These are phyloP conservation scores for Fraxinus pennsylvanica DNA, from an alignment of 257 asterid genomes.

Conservation along the genomic window DNA sequence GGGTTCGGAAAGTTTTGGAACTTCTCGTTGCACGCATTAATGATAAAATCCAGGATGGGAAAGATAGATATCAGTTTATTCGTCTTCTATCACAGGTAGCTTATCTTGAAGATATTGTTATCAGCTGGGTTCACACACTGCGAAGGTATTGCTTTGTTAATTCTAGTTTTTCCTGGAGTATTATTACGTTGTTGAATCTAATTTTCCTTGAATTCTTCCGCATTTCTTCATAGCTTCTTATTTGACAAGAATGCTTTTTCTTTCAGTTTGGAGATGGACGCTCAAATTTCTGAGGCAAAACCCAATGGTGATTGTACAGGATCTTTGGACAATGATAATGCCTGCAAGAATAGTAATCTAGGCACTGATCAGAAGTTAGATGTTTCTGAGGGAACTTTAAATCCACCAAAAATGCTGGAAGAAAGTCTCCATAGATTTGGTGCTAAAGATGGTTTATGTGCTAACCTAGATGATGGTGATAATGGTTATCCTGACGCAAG, in stretches of 20 bases:
- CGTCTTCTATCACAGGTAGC: conserved; percentile 90
- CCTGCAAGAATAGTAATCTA: conserved; percentile 31
- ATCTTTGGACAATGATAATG: conserved; percentile 22
- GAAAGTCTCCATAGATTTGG: conserved; percentile 32
- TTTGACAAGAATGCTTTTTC: conserved; percentile 21
- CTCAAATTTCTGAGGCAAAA: conserved; percentile 45
- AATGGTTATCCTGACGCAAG: conserved; percentile 27
- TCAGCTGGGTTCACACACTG: conserved; percentile 73
- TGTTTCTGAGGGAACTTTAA: conserved; percentile 25
- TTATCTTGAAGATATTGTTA: conserved; percentile 85
- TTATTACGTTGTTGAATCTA: not conserved
- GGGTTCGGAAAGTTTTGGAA: conserved; percentile 79
- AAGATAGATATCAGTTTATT: conserved; percentile 60
- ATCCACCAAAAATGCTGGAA: conserved; percentile 33
- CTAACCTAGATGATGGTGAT: conserved; percentile 28
- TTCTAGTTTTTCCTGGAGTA: conserved; percentile 12
- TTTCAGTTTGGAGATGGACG: conserved; percentile 77
- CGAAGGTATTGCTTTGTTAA: conserved; percentile 57
- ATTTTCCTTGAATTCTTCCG: conserved; percentile 1
- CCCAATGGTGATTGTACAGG: conserved; percentile 22
- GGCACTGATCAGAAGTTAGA: conserved; percentile 37
- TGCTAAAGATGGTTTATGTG: conserved; percentile 28
- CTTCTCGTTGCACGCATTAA: conserved; percentile 59
- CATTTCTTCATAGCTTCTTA: conserved; percentile 17
- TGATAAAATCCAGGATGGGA: conserved; percentile 80